Evolutionary conservation across 305 asterid species (phyloP).

Genomic region (Fraxinus greggii): DNA sequence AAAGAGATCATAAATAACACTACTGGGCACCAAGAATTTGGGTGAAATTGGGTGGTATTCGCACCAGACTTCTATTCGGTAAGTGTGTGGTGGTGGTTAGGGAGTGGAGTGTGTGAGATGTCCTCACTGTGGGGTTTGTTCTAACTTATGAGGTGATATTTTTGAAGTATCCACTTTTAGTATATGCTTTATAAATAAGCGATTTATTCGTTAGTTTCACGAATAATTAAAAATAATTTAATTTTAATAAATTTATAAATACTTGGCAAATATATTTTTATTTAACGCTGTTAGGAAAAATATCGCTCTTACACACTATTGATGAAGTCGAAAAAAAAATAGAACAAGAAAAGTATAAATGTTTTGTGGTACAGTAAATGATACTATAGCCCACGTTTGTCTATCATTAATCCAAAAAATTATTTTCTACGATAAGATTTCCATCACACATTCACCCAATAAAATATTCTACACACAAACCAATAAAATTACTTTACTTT

Average conservation of each 20-base stretch:
- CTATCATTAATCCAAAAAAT: too few species aligned
- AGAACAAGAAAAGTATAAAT: not conserved
- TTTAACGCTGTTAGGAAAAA: not conserved
- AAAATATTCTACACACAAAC: too few species aligned
- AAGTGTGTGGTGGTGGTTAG: not conserved
- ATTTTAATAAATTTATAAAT: too few species aligned
- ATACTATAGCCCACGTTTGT: too few species aligned
- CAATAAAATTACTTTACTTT: too few species aligned
- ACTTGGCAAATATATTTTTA: not conserved
- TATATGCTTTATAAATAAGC: not conserved
- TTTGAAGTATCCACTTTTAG: not conserved
- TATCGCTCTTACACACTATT: not conserved
- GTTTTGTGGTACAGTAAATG: too few species aligned
- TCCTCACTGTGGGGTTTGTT: not conserved
- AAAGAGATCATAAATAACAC: not conserved
- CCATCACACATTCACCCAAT: too few species aligned
- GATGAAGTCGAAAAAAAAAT: not conserved
- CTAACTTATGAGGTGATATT: not conserved
- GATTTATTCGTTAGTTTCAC: not conserved
- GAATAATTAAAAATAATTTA: not conserved
- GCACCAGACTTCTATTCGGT: not conserved
- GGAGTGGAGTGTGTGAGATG: not conserved
- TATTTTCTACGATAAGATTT: too few species aligned
- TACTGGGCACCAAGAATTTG: not conserved
- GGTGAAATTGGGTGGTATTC: slow-evolving; percentile 6